These are phyloP conservation scores for Suillus brevipes DNA, from an alignment of 768 basidiomycete species.

Conservation along the genomic window DNA sequence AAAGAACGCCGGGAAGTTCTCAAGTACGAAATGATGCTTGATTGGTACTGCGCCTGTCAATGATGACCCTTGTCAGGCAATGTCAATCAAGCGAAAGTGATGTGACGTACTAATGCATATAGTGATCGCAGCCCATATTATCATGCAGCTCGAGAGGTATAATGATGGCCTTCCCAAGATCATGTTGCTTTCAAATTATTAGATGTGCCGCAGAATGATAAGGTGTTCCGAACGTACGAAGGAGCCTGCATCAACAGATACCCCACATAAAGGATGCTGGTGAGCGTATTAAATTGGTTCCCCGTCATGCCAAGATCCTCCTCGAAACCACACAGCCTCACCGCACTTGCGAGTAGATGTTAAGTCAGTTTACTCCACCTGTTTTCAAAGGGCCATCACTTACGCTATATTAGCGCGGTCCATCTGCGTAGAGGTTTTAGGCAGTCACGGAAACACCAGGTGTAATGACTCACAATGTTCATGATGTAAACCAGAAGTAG, in stretches of 20 bases:
- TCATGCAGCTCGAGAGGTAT: constrained; percentile 64
- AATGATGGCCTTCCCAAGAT: constrained; percentile 64
- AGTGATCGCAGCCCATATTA: constrained; percentile 66
- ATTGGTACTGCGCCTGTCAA: constrained; percentile 37
- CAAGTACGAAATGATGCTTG: too few species aligned
- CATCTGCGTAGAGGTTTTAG: constrained; percentile 38
- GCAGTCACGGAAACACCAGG: neutral
- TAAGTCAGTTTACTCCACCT: constrained; percentile 24
- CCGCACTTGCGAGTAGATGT: neutral
- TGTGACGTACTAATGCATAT: constrained; percentile 46
- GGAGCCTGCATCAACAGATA: constrained; percentile 77
- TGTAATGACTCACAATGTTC: constrained; percentile 39
- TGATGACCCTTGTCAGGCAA: neutral
- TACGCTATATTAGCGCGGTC: constrained; percentile 70
- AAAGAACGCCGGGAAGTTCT: neutral
- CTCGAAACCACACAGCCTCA: neutral
- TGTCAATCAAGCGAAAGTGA: constrained; percentile 1
- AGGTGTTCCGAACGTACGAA: constrained; percentile 45
- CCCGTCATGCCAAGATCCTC: neutral
- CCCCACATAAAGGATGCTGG: constrained; percentile 67
- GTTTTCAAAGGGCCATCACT: constrained; percentile 37
- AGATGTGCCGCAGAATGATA: neutral
- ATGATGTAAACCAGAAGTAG: constrained; percentile 47
- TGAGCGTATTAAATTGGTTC: constrained; percentile 8
- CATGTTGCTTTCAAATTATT: constrained; percentile 53